Evolutionary conservation across 177 flowering plant species (phyloP).

Genomic region (Vitis hybrid): DNA sequence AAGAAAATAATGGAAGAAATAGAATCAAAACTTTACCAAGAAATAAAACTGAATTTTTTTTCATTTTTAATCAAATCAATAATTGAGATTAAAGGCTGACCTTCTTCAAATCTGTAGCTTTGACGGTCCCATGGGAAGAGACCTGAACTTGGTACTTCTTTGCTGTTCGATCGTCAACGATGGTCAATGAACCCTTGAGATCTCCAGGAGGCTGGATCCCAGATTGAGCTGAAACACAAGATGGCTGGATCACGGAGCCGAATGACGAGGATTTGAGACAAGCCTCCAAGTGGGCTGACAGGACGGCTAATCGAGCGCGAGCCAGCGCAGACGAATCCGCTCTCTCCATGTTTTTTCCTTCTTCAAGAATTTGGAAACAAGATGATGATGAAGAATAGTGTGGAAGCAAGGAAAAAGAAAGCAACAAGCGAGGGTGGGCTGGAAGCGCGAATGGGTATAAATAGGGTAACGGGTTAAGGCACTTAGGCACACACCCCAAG

Average conservation of each 20-base stretch:
- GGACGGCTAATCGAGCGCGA: slow-evolving; percentile 61
- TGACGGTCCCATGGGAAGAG: slow-evolving; percentile 78
- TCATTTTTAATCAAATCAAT: background rate
- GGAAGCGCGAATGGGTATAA: no score
- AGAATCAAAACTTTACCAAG: background rate
- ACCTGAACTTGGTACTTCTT: slow-evolving; percentile 66
- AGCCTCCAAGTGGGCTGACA: slow-evolving; percentile 61
- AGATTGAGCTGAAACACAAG: slow-evolving; percentile 48
- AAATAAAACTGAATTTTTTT: background rate
- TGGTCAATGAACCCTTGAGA: slow-evolving; percentile 54
- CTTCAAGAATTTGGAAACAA: background rate
- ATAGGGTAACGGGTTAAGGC: no score
- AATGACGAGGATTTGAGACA: slow-evolving; percentile 6
- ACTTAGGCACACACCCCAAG: no score
- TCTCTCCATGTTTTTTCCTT: slow-evolving; percentile 3
- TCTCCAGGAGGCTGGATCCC: slow-evolving; percentile 54
- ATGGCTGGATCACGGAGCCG: slow-evolving; percentile 33
- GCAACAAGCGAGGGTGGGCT: no score
- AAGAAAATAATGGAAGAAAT: background rate
- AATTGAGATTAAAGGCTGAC: slow-evolving; percentile 25
- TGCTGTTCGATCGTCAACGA: slow-evolving; percentile 84
- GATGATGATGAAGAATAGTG: background rate
- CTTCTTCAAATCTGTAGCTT: slow-evolving; percentile 90
- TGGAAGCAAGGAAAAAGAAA: no score
- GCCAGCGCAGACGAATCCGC: slow-evolving; percentile 43